Evolutionary conservation across 2,329 filamentous ascomycete species (phyloP), one percentile per base, ranked within the genome.

Genomic region (Sporothrix humicola): DNA sequence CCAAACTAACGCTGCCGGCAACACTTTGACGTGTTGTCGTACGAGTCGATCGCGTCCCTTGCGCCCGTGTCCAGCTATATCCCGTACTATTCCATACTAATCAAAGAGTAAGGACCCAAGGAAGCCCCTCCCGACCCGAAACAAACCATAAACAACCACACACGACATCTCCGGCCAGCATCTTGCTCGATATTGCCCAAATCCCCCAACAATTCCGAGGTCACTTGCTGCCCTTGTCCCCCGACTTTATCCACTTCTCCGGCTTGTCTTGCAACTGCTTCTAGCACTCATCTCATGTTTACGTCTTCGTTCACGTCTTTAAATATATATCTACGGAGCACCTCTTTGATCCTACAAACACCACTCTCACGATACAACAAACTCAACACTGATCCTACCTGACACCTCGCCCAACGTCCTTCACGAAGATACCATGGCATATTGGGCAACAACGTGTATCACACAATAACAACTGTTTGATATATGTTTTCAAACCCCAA

Each of bases 201-300:
- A 8, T 17, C 6, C 10, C 42, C 61, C 42, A 26, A 17, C 61
- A 26, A 48, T 13, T 17, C 6, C 42, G 44, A 46, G 12, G 61
- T 15, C 42, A 66, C 42, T 46, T 15, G 56, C 56, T 56, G 9
- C 8, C 20, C 52, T 2, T n/a, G 48, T 13, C 56, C n/a, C 7
- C 59, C 59, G 59, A 46, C 59, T 23, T 46, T 46, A 23, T 46
- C 59, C 37, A 65, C 59, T 65, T 65, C 59, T 42, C 46, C 59
- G 59, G 59, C 37, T 13, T 37, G 13, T 17, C 31, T 20, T 63
- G 44, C 59, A 65, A 2, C n/a, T 37, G 56, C 56, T 15, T 59
- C n/a, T 26, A 37, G 20, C 12, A 20, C 10, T 1, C 10, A 2
- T 17, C 26, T 26, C 56, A 59, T 59, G 56, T 59, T 63, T 63